A percentile compares a stretch with the other conserved stretches of the same genome.
Conservation (phyloP, 1,284 basidiomycete genomes). For the Austroboletus rostrupii region DNA sequence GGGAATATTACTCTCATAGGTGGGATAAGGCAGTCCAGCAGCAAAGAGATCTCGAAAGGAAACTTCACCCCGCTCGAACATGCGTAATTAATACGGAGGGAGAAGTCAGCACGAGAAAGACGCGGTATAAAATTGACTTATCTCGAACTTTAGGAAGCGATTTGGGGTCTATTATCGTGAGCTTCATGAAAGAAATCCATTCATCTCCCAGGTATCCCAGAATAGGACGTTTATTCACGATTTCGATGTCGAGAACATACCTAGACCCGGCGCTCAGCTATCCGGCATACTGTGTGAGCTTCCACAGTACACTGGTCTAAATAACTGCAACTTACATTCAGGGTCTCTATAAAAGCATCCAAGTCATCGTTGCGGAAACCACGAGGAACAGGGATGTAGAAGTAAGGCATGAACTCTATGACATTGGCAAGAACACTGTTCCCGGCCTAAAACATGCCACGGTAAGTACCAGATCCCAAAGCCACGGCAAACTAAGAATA, state of each 20-base stretch:
- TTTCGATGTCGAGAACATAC: conserved; percentile 55
- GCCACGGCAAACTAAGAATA: conserved; percentile 22
- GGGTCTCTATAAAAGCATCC: conserved; percentile 56
- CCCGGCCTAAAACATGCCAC: conserved; percentile 50
- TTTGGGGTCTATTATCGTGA: conserved; percentile 71
- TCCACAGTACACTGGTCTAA: neutral
- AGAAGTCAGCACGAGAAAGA: conserved; percentile 15
- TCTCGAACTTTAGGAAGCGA: conserved; percentile 85
- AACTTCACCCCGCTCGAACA: conserved; percentile 85
- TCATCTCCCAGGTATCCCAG: conserved; percentile 88
- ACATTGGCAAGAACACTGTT: conserved; percentile 85
- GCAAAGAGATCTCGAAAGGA: conserved; percentile 67
- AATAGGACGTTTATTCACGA: conserved; percentile 68
- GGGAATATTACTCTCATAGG: conserved; percentile 89
- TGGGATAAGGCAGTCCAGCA: conserved; percentile 46
- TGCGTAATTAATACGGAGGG: conserved; percentile 46
- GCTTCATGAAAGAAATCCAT: conserved; percentile 75
- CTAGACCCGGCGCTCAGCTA: conserved; percentile 32
- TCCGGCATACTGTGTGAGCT: conserved; percentile 5
- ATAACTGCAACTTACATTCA: conserved; percentile 63
- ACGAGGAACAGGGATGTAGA: conserved; percentile 82
- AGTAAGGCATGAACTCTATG: conserved; percentile 84
- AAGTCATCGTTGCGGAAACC: conserved; percentile 74
- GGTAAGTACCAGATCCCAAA: neutral
- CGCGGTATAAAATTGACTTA: conserved; percentile 44